Percentiles rank a stretch among this genome's conserved stretches.
These are phyloP conservation scores for Ilex aquifolium DNA, from an alignment of 257 asterid genomes.

Conservation along the genomic window DNA sequence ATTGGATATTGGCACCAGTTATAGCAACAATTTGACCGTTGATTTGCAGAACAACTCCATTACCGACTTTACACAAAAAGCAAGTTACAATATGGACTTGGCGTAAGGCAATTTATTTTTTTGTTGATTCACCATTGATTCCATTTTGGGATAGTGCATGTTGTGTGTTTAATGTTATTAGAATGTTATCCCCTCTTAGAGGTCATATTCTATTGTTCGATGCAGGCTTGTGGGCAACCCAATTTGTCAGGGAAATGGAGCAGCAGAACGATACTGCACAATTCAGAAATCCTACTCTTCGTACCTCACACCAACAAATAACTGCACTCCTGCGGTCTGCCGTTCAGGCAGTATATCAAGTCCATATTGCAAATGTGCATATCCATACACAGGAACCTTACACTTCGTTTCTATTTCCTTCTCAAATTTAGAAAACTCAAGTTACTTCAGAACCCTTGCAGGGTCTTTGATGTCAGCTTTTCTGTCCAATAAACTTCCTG, in stretches of 20 bases:
- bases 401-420: slow-evolving; percentile 69
- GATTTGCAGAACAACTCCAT: slow-evolving; percentile 67
- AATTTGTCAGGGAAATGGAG: slow-evolving; percentile 44
- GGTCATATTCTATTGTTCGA: slow-evolving; percentile 9
- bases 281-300: slow-evolving; percentile 15
- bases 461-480: slow-evolving; percentile 45
- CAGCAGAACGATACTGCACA: slow-evolving; percentile 38
- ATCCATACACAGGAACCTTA: slow-evolving; percentile 69
- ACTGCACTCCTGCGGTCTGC: slow-evolving; percentile 49
- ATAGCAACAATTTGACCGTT: slow-evolving; percentile 49
- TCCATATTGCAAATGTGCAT: slow-evolving; percentile 57
- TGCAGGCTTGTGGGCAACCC: slow-evolving; percentile 70
- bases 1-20: slow-evolving; percentile 62
- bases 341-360: slow-evolving; percentile 39
- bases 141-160: background rate
- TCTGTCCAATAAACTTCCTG: slow-evolving; percentile 47
- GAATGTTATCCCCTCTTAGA: background rate
- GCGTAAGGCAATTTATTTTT: slow-evolving; percentile 30
- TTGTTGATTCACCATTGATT: background rate
- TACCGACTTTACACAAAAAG: slow-evolving; percentile 35
- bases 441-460: slow-evolving; percentile 44
- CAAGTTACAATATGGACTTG: slow-evolving; percentile 37
- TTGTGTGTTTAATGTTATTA: background rate
- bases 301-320: slow-evolving; percentile 16
- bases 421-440: slow-evolving; percentile 53